A percentile compares a stretch with the other conserved stretches of the same genome.
These are phyloP conservation scores for Eragrostis curvula DNA, from an alignment of 176 grass and related monocot genomes.

Conservation along the genomic window DNA sequence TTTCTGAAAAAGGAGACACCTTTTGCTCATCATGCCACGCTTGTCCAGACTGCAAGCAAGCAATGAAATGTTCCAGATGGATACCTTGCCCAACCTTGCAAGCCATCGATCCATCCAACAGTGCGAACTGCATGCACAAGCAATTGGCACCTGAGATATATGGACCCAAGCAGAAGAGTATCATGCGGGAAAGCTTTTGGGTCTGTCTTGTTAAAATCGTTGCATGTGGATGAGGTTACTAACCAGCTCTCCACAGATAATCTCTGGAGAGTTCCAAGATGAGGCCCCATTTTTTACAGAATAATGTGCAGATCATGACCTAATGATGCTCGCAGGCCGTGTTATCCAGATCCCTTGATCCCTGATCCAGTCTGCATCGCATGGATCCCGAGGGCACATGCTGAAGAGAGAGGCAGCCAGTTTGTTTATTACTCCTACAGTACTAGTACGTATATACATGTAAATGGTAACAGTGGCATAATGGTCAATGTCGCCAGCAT, in stretches of 20 bases:
- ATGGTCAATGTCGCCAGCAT: too few relatives aligned
- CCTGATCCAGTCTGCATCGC: slow-evolving; percentile 37
- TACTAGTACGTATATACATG: neutral
- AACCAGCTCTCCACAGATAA: slow-evolving; percentile 5
- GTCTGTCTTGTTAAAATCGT: neutral
- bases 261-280: slow-evolving; percentile 7
- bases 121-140: slow-evolving; percentile 6
- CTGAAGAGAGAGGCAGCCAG: neutral
- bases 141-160: neutral
- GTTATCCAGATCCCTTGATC: slow-evolving; percentile 18
- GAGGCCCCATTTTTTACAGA: neutral
- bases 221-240: neutral
- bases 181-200: neutral
- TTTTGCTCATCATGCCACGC: neutral
- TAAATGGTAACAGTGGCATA: too few relatives aligned
- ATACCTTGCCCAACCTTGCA: slow-evolving; percentile 41
- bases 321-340: slow-evolving; percentile 17
- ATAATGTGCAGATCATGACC: slow-evolving; percentile 41
- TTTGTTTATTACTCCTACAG: neutral
- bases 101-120: slow-evolving; percentile 25
- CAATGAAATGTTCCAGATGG: slow-evolving; percentile 2
- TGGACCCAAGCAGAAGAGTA: neutral
- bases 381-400: slow-evolving; percentile 42
- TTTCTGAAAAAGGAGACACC: too few relatives aligned
- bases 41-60: slow-evolving; percentile 34